Evolutionary conservation across 2,329 filamentous ascomycete genomes (phyloP).

Genomic region (Xylaria sp.): DNA sequence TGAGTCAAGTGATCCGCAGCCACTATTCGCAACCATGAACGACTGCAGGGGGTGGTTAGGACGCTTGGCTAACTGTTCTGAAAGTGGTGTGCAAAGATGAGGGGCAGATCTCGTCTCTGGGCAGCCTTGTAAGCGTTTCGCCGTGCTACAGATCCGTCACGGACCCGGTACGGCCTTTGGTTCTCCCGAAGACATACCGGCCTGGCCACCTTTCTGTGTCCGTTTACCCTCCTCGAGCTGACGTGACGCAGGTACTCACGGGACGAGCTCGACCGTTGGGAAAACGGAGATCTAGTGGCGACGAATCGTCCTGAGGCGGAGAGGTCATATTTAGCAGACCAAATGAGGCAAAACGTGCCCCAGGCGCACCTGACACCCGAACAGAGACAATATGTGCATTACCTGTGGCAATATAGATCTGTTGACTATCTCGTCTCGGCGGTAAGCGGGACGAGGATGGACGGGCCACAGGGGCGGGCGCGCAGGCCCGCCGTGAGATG

Average conservation of each 20-base stretch:
- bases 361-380: background rate
- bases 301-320: background rate
- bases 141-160: background rate
- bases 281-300: background rate
- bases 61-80: conserved; percentile 8
- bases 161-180: no score
- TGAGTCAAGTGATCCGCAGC: background rate
- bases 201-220: background rate
- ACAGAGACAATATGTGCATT: background rate
- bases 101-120: conserved; percentile 21
- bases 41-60: background rate
- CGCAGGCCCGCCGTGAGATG: conserved; percentile 27
- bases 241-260: conserved; percentile 7
- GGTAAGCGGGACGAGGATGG: background rate
- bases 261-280: accelerated
- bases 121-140: conserved; percentile 18
- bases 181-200: background rate
- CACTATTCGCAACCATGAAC: background rate
- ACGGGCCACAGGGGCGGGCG: no score
- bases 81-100: conserved; percentile 36
- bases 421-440: conserved; percentile 2
- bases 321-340: background rate
- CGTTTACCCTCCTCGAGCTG: background rate
- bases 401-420: conserved; percentile 17
- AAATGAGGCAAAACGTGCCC: background rate